Evolutionary conservation across 306 rosid species (phyloP).

Genomic region (Citrullus amarus): DNA sequence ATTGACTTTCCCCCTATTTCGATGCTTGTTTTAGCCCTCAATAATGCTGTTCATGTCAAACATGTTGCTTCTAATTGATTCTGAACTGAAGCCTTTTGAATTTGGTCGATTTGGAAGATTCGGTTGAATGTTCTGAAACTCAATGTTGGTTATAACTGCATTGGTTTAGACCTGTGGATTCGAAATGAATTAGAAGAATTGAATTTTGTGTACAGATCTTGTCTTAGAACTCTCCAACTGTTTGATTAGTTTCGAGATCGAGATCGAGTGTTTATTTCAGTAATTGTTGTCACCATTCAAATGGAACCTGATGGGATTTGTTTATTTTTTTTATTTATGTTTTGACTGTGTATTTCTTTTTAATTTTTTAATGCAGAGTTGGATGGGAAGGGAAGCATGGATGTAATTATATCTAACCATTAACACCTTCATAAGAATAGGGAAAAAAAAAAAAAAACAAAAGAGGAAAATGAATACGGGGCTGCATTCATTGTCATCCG

Average conservation of each 20-base stretch:
- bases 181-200: not conserved
- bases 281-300: not conserved
- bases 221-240: not conserved
- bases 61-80: not conserved
- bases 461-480: conserved; percentile 25
- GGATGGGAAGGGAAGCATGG: conserved; percentile 15
- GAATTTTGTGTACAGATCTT: not conserved
- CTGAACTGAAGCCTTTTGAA: not conserved
- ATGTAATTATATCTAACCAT: not conserved
- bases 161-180: not conserved
- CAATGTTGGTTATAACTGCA: not conserved
- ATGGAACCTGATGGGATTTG: not conserved
- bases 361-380: conserved; percentile 8
- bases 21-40: not conserved
- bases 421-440: not conserved
- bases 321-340: not conserved
- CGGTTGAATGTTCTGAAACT: not conserved
- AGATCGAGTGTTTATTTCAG: not conserved
- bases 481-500: conserved; percentile 31
- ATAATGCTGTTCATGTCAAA: not conserved
- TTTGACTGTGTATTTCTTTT: not conserved
- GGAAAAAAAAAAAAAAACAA: not conserved
- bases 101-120: not conserved
- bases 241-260: not conserved
- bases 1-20: not conserved